A percentile compares a stretch with the other conserved stretches of the same genome.
phyloP scores from a whole-genome alignment of 2,329 filamentous ascomycete species.

The Fusarium sp. region DNA sequence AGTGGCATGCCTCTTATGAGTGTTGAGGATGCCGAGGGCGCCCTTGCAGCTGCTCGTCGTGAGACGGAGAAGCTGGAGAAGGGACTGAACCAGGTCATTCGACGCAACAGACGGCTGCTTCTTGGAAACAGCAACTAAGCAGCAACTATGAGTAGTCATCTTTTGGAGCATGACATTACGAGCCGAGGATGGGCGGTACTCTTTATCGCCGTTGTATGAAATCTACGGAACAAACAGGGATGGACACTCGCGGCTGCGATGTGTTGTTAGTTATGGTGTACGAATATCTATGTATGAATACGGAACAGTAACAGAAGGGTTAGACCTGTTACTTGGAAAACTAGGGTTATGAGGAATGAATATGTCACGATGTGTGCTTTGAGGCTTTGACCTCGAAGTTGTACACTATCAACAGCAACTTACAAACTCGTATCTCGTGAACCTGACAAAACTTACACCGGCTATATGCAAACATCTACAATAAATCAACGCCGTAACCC shows the following conservation, averaged over 20 bases:
- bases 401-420: not conserved
- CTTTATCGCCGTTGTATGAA: slow-evolving; percentile 12
- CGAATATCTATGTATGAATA: slow-evolving; percentile 17
- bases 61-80: slow-evolving; percentile 70
- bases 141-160: not conserved
- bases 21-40: slow-evolving; percentile 68
- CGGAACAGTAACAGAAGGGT: not conserved
- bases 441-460: not conserved
- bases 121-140: slow-evolving; percentile 47
- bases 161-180: not conserved
- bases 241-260: not conserved
- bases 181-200: not conserved
- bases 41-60: slow-evolving; percentile 59
- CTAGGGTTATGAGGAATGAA: slow-evolving; percentile 6
- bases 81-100: slow-evolving; percentile 65
- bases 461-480: not conserved
- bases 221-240: not conserved
- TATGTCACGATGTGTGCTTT: not conserved
- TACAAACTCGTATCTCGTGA: not conserved
- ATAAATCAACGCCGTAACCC: not conserved
- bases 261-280: not conserved
- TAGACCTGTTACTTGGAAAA: not conserved
- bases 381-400: not conserved
- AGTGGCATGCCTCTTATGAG: slow-evolving; percentile 64
- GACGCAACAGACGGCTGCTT: slow-evolving; percentile 65